Evolutionary conservation across 1,284 basidiomycete species (phyloP).

Genomic region (Pseudozyma tsukubaensis): DNA sequence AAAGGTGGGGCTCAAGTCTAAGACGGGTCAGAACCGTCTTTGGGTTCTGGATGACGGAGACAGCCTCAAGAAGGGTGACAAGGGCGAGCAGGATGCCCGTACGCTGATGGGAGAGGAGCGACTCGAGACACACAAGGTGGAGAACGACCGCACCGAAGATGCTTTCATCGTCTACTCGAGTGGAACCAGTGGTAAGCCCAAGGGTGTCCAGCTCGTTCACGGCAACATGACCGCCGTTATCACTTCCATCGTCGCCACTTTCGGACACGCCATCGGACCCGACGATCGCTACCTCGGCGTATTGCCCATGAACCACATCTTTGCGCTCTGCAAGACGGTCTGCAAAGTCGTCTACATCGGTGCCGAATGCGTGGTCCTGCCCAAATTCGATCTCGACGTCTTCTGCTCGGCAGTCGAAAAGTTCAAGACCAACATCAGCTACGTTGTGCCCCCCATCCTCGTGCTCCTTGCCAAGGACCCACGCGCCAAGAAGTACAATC

Average conservation of each 20-base stretch:
- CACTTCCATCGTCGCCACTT: slow-evolving; percentile 34
- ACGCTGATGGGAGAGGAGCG: slow-evolving; percentile 34
- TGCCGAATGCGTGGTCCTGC: slow-evolving; percentile 76
- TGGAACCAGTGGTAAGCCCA: slow-evolving; percentile 66
- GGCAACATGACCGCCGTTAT: slow-evolving; percentile 57
- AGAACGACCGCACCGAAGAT: slow-evolving; percentile 41
- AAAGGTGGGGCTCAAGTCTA: slow-evolving; percentile 27
- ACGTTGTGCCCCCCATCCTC: slow-evolving; percentile 87
- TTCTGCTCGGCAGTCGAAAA: slow-evolving; percentile 78
- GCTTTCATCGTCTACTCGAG: slow-evolving; percentile 63
- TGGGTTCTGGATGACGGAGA: slow-evolving; percentile 66
- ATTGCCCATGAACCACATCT: slow-evolving; percentile 63
- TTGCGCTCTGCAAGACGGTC: slow-evolving; percentile 73
- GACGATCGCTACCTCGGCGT: slow-evolving; percentile 51
- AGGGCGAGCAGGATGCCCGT: slow-evolving; percentile 54
- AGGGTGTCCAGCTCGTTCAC: slow-evolving; percentile 65
- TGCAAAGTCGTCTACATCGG: slow-evolving; percentile 76
- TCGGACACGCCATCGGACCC: slow-evolving; percentile 44
- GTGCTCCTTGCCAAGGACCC: slow-evolving; percentile 81
- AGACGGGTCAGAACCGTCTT: slow-evolving; percentile 49
- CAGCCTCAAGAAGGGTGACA: slow-evolving; percentile 41
- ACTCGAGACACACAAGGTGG: slow-evolving; percentile 50
- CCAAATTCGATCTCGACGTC: slow-evolving; percentile 78
- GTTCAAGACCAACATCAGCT: slow-evolving; percentile 75
- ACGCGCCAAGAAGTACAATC: slow-evolving; percentile 78